phyloP scores from a whole-genome alignment of 148 eudicot species.

The Salicornia ramosissima region DNA sequence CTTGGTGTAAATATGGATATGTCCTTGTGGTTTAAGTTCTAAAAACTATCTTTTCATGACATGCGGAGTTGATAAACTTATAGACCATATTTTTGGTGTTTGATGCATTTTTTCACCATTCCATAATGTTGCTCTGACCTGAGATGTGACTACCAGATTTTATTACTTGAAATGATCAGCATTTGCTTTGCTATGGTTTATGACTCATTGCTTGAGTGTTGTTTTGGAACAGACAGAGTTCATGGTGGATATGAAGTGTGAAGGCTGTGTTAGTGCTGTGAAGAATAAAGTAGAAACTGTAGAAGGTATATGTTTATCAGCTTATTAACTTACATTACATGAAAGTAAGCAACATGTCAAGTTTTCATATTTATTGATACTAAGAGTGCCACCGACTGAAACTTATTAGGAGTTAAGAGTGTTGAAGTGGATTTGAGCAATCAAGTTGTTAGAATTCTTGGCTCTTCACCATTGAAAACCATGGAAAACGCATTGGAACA shows the following conservation, averaged over 20 bases:
- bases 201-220: neutral
- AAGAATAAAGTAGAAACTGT: constrained; percentile 64
- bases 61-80: neutral
- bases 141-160: no score
- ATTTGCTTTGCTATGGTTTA: neutral
- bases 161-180: neutral
- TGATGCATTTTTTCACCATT: neutral
- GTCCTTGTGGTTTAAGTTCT: neutral
- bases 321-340: neutral
- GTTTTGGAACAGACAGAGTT: constrained; percentile 67
- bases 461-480: constrained; percentile 59
- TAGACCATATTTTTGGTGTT: neutral
- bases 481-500: constrained; percentile 86
- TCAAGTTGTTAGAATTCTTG: constrained; percentile 86
- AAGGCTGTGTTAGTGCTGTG: constrained; percentile 81
- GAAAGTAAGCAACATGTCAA: neutral
- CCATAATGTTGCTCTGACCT: neutral
- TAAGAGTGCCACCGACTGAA: neutral
- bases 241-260: constrained; percentile 96
- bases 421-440: constrained; percentile 85
- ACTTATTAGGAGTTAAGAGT: constrained; percentile 61
- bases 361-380: neutral
- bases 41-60: neutral
- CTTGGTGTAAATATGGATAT: no score
- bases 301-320: constrained; percentile 43